These are phyloP conservation scores for Cryptococcus sp. DNA, from an alignment of 1,284 basidiomycete genomes.

Conservation along the genomic window DNA sequence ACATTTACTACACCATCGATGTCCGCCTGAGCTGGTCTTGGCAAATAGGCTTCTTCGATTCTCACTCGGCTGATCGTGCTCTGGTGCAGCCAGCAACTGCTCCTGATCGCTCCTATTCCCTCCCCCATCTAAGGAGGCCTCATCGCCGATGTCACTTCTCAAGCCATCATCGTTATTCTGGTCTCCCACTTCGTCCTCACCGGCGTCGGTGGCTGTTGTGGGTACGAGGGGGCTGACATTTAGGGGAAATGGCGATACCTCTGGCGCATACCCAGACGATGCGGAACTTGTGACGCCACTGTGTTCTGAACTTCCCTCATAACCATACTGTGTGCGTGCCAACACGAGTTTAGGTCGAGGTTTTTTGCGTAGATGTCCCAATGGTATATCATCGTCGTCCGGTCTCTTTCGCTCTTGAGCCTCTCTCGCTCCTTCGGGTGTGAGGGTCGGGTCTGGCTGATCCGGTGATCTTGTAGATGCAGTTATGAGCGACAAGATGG, in stretches of 20 bases:
- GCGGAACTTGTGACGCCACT: not conserved
- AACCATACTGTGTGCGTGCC: not conserved
- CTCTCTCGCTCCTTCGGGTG: constrained; percentile 10
- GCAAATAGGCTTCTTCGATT: constrained; percentile 23
- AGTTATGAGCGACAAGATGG: constrained; percentile 22
- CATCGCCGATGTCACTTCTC: not conserved
- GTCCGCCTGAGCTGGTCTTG: constrained; percentile 29
- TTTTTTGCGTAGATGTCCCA: constrained; percentile 5
- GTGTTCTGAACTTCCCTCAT: not conserved
- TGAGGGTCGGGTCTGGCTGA: constrained; percentile 26
- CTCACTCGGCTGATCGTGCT: not conserved
- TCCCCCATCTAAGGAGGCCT: not conserved
- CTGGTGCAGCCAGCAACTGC: not conserved
- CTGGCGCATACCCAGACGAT: constrained; percentile 1
- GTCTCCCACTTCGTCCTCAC: constrained; percentile 14
- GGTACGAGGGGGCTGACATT: constrained; percentile 22
- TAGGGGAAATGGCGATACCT: constrained; percentile 26
- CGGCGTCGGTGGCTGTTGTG: constrained; percentile 13
- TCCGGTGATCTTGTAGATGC: constrained; percentile 20
- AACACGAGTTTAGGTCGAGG: constrained; percentile 32
- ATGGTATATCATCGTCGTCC: not conserved
- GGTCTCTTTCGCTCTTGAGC: not conserved
- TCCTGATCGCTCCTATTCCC: constrained; percentile 2
- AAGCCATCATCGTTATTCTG: not conserved
- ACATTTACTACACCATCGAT: constrained; percentile 46